These are phyloP conservation scores for Jacaranda copaia DNA, from an alignment of 257 asterid species.

Conservation along the genomic window DNA sequence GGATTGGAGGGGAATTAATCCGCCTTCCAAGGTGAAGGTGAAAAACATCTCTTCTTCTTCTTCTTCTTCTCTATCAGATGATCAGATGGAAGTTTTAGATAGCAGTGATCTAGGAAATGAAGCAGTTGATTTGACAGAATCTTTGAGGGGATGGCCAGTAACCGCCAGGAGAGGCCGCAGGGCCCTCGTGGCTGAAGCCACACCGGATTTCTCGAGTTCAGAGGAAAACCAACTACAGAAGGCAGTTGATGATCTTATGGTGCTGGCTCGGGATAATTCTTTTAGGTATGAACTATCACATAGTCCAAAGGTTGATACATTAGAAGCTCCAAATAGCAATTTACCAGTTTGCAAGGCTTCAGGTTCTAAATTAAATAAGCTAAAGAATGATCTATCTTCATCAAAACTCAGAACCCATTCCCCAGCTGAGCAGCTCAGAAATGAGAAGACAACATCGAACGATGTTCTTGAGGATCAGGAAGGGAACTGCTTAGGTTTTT, in stretches of 20 bases:
- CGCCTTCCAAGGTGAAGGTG: slow-evolving; percentile 35
- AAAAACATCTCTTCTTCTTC: background rate
- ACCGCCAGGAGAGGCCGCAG: slow-evolving; percentile 71
- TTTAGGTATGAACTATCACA: slow-evolving; percentile 16
- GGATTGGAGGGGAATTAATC: slow-evolving; percentile 61
- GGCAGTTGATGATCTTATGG: slow-evolving; percentile 54
- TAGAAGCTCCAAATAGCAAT: slow-evolving; percentile 3
- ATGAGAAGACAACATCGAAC: background rate
- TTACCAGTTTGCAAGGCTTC: background rate
- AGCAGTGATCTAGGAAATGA: too few species aligned
- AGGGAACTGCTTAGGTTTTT: background rate
- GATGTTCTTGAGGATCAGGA: background rate
- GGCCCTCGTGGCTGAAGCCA: background rate
- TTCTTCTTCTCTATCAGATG: slow-evolving; percentile 3
- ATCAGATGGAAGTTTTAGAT: background rate
- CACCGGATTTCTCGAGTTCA: slow-evolving; percentile 29
- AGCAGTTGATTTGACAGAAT: slow-evolving; percentile 31
- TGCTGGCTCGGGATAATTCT: slow-evolving; percentile 31
- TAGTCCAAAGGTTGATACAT: slow-evolving; percentile 23
- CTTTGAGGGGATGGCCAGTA: slow-evolving; percentile 55
- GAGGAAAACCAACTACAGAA: slow-evolving; percentile 34
- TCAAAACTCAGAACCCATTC: too few species aligned
- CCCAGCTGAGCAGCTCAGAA: too few species aligned
- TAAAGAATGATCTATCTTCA: background rate
- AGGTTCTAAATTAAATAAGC: background rate